A percentile compares a stretch with the other conserved stretches of the same genome.
Conservation (phyloP, 805 yeast genomes). For the Suhomyces kilbournensis region DNA sequence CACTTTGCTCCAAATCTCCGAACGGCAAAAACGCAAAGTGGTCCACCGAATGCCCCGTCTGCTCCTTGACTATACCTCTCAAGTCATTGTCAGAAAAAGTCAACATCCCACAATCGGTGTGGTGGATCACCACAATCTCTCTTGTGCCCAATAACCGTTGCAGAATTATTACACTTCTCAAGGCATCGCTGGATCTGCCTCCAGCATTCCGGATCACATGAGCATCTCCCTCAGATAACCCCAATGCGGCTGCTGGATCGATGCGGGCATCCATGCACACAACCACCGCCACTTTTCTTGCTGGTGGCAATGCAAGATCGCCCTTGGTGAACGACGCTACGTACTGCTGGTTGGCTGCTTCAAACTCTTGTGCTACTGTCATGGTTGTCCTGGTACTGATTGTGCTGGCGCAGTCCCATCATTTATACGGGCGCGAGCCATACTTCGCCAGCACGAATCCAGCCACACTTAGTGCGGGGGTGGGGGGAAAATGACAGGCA, state of each 20-base stretch:
- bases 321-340: slow-evolving; percentile 25
- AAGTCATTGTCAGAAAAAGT: slow-evolving; percentile 34
- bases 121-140: slow-evolving; percentile 39
- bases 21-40: slow-evolving; percentile 35
- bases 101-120: slow-evolving; percentile 46
- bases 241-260: slow-evolving; percentile 35
- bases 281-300: slow-evolving; percentile 31
- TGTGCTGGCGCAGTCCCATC: not conserved
- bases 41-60: slow-evolving; percentile 28
- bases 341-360: slow-evolving; percentile 19
- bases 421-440: not conserved
- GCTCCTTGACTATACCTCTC: slow-evolving; percentile 24
- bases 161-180: slow-evolving; percentile 38
- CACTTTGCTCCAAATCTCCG: slow-evolving; percentile 31
- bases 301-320: slow-evolving; percentile 37
- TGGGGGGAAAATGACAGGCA: too few species aligned
- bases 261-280: slow-evolving; percentile 43
- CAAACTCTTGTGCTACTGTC: slow-evolving; percentile 11
- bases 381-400: not conserved
- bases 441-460: not conserved
- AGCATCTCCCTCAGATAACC: slow-evolving; percentile 40
- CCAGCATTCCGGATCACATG: slow-evolving; percentile 46
- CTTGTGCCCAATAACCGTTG: slow-evolving; percentile 39
- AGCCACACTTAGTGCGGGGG: not conserved
- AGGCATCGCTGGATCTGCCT: slow-evolving; percentile 40